Conservation (phyloP, 306 rosid species). For the Cercis canadensis region DNA sequence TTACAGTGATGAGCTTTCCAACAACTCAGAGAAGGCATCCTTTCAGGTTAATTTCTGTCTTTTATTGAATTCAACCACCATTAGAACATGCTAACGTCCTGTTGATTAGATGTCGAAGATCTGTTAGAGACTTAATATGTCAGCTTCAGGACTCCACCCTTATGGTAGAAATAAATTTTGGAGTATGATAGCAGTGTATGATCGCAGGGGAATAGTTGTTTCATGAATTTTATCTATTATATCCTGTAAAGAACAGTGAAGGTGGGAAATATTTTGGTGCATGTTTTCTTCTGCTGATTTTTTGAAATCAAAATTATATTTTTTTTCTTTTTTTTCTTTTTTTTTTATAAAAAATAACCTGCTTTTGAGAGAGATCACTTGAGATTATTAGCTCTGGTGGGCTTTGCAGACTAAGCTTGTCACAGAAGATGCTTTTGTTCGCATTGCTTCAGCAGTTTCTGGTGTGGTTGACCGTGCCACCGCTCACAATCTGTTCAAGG, state of each 20-base stretch:
- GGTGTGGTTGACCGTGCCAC: constrained; percentile 83
- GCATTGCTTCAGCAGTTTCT: constrained; percentile 86
- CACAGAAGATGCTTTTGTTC: constrained; percentile 79
- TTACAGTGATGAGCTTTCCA: constrained; percentile 54
- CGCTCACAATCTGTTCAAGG: constrained; percentile 83
- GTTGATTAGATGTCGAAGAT: constrained; percentile 25
- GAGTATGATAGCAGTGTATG: background rate
- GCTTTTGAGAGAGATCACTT: constrained; percentile 29
- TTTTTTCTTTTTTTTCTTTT: background rate
- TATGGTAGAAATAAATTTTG: constrained; percentile 7
- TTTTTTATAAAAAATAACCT: background rate
- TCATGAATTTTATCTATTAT: constrained; percentile 8
- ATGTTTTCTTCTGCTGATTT: no score
- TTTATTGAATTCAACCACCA: constrained; percentile 30
- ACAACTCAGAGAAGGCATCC: constrained; percentile 64
- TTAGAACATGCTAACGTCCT: constrained; percentile 5
- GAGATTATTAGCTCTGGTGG: constrained; percentile 28
- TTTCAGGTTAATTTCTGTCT: constrained; percentile 67
- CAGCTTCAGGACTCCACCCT: no score
- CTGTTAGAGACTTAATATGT: background rate
- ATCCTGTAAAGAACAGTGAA: constrained; percentile 19
- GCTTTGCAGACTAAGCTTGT: constrained; percentile 73
- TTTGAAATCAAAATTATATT: no score
- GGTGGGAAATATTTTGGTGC: no score
- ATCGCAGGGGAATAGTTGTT: constrained; percentile 19